Evolutionary conservation across 441 rosid species (phyloP), one percentile per base, ranked within the genome.

Genomic region (Populus hybrid): DNA sequence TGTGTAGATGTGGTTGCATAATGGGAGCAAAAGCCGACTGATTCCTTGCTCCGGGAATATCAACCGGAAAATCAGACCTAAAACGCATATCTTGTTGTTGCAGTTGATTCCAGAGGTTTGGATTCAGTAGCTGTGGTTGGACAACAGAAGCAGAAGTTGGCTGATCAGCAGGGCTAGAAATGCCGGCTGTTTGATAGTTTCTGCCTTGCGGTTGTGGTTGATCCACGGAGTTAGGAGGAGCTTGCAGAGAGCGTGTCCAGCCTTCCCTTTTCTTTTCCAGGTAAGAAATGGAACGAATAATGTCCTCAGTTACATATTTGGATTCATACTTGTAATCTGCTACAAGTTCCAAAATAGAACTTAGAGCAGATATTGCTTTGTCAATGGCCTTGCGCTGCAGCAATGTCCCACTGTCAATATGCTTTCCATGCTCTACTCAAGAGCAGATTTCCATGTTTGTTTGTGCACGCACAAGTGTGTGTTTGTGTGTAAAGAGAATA

Each of bases 271-370:
- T 71, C 77, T 9, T 76, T 68, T 77, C 84, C 63, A 86, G 76
- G 9, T 74, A 69, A 73, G 66, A 69, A 76, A 88, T 84, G 69
- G 68, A 72, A 50, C 34, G n/a, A 14, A n/a, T 40, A 34, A 85
- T 75, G 4, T 75, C 36, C 65, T 80, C 80, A 7, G 78, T 75
- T 7, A 79, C 59, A 35, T 77, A 40, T 71, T 59, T 57, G n/a
- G 77, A 72, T 38, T 86, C 89, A 40, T 88, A 80, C 75, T 84
- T 77, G 80, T 73, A 85, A 46, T 84, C 86, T 70, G 74, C 78
- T 26, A 81, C 46, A 79, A 88, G 75, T 73, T 82, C 83, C 20
- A 72, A 64, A 53, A 84, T 69, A 34, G 81, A 77, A 70, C 67
- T 87, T 66, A 83, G 63, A 10, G 76, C 81, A 76, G 34, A 72